Percentiles rank a stretch among this genome's conserved stretches.
Conservation (phyloP, 148 eudicot genomes). For the Diospyros kaki region DNA sequence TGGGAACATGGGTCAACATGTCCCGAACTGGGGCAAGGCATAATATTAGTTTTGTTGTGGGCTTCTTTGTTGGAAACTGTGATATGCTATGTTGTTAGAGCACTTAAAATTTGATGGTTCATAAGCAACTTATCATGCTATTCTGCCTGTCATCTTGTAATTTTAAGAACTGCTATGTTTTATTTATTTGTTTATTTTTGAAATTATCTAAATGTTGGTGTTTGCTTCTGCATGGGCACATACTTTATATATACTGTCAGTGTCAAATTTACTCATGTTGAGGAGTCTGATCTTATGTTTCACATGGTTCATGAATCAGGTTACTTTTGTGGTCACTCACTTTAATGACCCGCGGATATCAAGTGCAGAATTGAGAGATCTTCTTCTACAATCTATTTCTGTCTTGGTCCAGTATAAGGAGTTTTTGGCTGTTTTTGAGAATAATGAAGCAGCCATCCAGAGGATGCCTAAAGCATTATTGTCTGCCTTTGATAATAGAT, state of each 20-base stretch:
- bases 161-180: not conserved
- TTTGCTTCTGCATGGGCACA: not conserved
- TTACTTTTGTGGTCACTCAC: constrained; percentile 82
- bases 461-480: constrained; percentile 74
- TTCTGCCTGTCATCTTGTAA: not conserved
- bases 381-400: constrained; percentile 89
- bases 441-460: constrained; percentile 71
- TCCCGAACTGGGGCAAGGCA: not conserved
- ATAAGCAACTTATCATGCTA: not conserved
- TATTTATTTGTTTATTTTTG: not conserved
- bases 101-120: not conserved
- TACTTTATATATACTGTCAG: not conserved
- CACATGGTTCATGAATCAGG: constrained; percentile 39
- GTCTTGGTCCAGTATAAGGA: constrained; percentile 87
- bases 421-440: constrained; percentile 75
- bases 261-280: not conserved
- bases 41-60: not conserved
- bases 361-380: constrained; percentile 83
- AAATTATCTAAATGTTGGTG: not conserved
- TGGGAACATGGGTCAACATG: not conserved
- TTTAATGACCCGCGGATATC: constrained; percentile 87
- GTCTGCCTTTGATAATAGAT: constrained; percentile 87
- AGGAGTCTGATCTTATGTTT: not conserved
- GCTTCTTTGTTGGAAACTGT: not conserved
- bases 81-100: not conserved